Conservation (phyloP, 768 basidiomycete genomes). For the Termitomyces sp. region DNA sequence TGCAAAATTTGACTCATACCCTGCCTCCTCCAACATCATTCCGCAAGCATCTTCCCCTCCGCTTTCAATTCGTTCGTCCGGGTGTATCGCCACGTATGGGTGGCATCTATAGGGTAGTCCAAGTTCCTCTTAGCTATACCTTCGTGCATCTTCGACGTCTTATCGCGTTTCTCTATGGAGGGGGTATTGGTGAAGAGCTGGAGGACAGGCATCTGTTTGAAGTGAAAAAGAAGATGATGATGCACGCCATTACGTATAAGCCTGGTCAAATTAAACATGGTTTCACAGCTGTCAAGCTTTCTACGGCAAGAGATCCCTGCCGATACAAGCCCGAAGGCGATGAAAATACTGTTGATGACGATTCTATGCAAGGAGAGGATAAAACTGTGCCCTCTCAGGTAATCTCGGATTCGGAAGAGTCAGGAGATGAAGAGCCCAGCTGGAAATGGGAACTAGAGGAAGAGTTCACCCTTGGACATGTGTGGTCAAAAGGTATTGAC, state of each 20-base stretch:
- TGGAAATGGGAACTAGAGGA: slow-evolving; percentile 73
- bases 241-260: slow-evolving; percentile 33
- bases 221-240: slow-evolving; percentile 40
- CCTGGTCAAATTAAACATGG: slow-evolving; percentile 52
- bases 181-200: slow-evolving; percentile 12
- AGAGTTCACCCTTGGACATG: slow-evolving; percentile 52
- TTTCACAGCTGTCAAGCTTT: slow-evolving; percentile 42
- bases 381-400: slow-evolving; percentile 22
- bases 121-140: slow-evolving; percentile 67
- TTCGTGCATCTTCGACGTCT: slow-evolving; percentile 61
- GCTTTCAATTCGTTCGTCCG: slow-evolving; percentile 51
- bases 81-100: slow-evolving; percentile 29
- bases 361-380: slow-evolving; percentile 19
- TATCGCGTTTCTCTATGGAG: slow-evolving; percentile 55
- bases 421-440: slow-evolving; percentile 33
- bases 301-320: slow-evolving; percentile 47
- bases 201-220: slow-evolving; percentile 56
- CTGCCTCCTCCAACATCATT: slow-evolving; percentile 44
- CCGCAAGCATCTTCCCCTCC: slow-evolving; percentile 55
- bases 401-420: slow-evolving; percentile 16
- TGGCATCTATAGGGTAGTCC: slow-evolving; percentile 58
- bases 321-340: slow-evolving; percentile 31
- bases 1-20: slow-evolving; percentile 29
- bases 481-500: slow-evolving; percentile 49
- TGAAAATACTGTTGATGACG: slow-evolving; percentile 23